phyloP scores from a whole-genome alignment of 306 rosid species.

The Potentilla sterilis region DNA sequence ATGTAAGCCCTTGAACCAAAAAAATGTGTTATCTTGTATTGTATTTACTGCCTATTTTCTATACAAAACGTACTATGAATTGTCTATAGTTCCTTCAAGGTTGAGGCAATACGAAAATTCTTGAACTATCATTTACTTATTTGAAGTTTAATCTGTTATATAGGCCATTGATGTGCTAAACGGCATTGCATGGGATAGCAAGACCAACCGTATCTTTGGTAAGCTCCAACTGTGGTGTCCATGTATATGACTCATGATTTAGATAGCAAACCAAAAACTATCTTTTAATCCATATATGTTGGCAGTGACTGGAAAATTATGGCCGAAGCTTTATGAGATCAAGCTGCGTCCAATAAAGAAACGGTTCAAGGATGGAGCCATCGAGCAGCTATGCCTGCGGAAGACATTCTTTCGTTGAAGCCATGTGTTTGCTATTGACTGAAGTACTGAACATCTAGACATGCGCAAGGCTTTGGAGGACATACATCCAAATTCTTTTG shows the following conservation, averaged over 20 bases:
- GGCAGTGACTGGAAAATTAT: slow-evolving; percentile 88
- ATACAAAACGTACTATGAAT: background rate
- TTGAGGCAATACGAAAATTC: background rate
- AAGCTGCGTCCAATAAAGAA: slow-evolving; percentile 43
- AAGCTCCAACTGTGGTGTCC: slow-evolving; percentile 18
- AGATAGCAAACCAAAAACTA: background rate
- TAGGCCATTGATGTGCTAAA: slow-evolving; percentile 70
- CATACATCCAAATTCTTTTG: background rate
- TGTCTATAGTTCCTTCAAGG: background rate
- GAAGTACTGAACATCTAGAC: background rate
- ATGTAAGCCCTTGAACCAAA: slow-evolving; percentile 47
- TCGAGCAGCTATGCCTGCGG: slow-evolving; percentile 64
- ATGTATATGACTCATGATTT: background rate
- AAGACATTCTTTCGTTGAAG: slow-evolving; percentile 33
- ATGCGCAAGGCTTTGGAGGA: background rate
- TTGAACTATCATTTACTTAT: slow-evolving; percentile 6
- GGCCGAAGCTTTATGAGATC: slow-evolving; percentile 87
- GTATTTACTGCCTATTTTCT: background rate
- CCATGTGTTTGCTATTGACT: slow-evolving; percentile 7
- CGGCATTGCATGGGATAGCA: slow-evolving; percentile 92
- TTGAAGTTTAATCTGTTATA: slow-evolving; percentile 15
- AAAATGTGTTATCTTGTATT: background rate
- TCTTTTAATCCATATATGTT: slow-evolving; percentile 14
- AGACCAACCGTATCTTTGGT: slow-evolving; percentile 64
- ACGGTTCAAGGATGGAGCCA: slow-evolving; percentile 29